These are phyloP conservation scores for Telfairia occidentalis DNA, from an alignment of 331 rosid species.

Conservation along the genomic window DNA sequence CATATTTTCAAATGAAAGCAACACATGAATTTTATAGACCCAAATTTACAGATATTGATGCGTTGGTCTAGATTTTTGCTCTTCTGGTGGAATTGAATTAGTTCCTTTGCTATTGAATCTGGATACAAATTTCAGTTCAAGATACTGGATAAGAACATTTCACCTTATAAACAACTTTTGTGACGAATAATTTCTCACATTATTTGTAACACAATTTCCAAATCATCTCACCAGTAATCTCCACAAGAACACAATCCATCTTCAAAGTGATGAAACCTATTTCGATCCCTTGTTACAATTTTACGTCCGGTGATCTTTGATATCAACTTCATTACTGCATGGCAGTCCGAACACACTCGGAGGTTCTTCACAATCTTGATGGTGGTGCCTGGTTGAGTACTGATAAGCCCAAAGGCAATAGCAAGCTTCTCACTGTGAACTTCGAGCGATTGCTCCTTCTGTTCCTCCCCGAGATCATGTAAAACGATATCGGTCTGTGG, in stretches of 20 bases:
- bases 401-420: constrained; percentile 70
- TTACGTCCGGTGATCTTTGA: constrained; percentile 49
- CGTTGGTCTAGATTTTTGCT: neutral
- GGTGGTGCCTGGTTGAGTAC: constrained; percentile 48
- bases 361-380: constrained; percentile 75
- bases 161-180: neutral
- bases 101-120: neutral
- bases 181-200: neutral
- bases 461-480: constrained; percentile 59
- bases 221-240: constrained; percentile 48
- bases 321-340: constrained; percentile 56
- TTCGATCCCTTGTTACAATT: constrained; percentile 72
- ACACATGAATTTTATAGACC: neutral
- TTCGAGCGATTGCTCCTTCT: constrained; percentile 56
- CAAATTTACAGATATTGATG: neutral
- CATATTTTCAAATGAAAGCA: neutral
- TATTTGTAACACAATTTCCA: constrained; percentile 12
- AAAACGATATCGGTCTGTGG: constrained; percentile 56
- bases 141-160: neutral
- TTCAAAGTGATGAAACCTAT: constrained; percentile 71
- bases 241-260: constrained; percentile 67
- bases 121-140: neutral
- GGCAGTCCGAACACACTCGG: constrained; percentile 75
- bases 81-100: neutral
- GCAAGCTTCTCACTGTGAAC: constrained; percentile 92